Evolutionary conservation across 148 eudicot genomes (phyloP), one percentile per base, ranked within the genome.

Genomic region (Bassia scoparia): DNA sequence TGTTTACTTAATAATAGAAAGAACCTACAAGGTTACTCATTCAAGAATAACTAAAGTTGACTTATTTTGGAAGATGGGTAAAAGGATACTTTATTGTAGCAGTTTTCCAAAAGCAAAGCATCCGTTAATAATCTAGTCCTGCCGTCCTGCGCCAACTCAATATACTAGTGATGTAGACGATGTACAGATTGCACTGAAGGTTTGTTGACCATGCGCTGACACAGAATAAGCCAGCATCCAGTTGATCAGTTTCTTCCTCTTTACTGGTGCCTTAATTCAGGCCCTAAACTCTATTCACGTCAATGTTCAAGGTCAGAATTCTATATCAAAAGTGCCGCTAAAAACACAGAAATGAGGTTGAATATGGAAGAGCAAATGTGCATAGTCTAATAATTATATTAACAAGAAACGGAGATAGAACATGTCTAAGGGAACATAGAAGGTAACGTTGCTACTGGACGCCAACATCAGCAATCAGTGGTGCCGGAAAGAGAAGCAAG

Each of bases 401-500:
- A 23, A 24, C 10, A 50, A 21, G 16, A 53, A 31, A 64, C 21
- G 23, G 9, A 31, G 68, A 33, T 24, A 8, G 2, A 43, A 53
- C 10, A 64, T 18, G 16, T 23, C 0, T 31, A 20, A 33, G n/a
- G 43, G 15, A 41, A 52, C 9, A 16, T 67, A 10, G 43, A 78
- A 20, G n/a, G 12, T 11, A 24, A 52, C 72, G 53, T 41, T 59
- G 96, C 88, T 87, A 95, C 98, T 5, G 98, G 98, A 77, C n/a
- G n/a, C 98, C 98, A 81, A 87, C 89, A 81, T 95, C 97, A 72
- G 98, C 96, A 80, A 95, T 86, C 76, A 95, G 86, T 71, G 89
- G 97, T 14, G 96, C 98, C 97, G 96, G 73, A 91, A 95, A 41
- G 85, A 85, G 53, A 95, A 89, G 98, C 97, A 58, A 95, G 96